Evolutionary conservation across 352 stramenopile species (phyloP).

Genomic region (Globisporangium echinulatum): DNA sequence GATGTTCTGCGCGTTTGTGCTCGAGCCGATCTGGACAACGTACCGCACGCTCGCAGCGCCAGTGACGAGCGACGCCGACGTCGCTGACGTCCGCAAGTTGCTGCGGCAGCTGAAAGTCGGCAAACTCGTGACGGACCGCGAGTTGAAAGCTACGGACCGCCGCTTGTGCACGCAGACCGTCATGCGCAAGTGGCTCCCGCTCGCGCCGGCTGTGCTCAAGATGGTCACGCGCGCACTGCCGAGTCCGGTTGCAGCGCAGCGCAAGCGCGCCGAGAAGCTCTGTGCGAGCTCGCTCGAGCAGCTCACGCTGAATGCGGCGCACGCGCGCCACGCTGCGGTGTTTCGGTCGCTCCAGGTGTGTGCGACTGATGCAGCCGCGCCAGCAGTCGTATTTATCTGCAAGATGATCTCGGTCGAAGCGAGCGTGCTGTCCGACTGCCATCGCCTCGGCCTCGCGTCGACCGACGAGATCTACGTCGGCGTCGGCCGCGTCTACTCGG

Average conservation of each 20-base stretch:
- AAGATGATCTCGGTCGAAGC: conserved; percentile 90
- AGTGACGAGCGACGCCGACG: conserved; percentile 35
- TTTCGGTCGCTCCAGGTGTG: conserved; percentile 57
- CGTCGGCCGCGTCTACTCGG: conserved; percentile 88
- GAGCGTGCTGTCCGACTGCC: conserved; percentile 77
- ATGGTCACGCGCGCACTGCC: conserved; percentile 88
- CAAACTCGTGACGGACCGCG: conserved; percentile 60
- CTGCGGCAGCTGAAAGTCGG: conserved; percentile 60
- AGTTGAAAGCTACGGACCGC: conserved; percentile 66
- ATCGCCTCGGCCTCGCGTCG: conserved; percentile 29
- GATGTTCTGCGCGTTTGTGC: conserved; percentile 91
- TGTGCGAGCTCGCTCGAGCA: conserved; percentile 36
- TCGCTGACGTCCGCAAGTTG: conserved; percentile 52
- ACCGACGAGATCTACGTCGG: conserved; percentile 87
- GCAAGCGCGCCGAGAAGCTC: conserved; percentile 60
- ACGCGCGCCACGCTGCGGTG: conserved; percentile 25
- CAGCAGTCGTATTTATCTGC: conserved; percentile 87
- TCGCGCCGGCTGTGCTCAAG: conserved; percentile 80
- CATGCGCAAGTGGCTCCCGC: conserved; percentile 88
- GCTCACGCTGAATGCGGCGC: conserved; percentile 18
- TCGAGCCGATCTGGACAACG: conserved; percentile 87
- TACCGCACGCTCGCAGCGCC: conserved; percentile 65
- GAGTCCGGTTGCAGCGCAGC: conserved; percentile 66
- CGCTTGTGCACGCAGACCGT: conserved; percentile 54
- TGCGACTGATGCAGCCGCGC: conserved; percentile 42